Evolutionary conservation across 2,329 filamentous ascomycete species (phyloP).

Genomic region (Emericellopsis cladophorae): DNA sequence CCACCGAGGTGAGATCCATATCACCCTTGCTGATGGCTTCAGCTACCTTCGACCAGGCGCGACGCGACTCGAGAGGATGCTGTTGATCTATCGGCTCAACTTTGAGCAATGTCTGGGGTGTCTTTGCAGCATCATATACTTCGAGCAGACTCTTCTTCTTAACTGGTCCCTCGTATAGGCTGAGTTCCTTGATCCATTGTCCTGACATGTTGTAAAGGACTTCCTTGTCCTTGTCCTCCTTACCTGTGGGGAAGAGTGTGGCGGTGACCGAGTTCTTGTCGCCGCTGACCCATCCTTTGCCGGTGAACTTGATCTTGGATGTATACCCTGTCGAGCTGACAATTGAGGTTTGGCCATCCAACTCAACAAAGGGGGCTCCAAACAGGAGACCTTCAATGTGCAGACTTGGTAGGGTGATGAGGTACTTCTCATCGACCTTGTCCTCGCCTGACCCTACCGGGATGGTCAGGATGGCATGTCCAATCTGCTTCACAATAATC

Average conservation of each 20-base stretch:
- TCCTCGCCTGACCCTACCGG: slow-evolving; percentile 27
- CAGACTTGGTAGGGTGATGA: slow-evolving; percentile 81
- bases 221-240: slow-evolving; percentile 60
- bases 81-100: slow-evolving; percentile 66
- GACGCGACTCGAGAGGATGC: slow-evolving; percentile 75
- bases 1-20: slow-evolving; percentile 64
- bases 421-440: slow-evolving; percentile 52
- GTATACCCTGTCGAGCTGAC: slow-evolving; percentile 77
- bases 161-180: slow-evolving; percentile 54
- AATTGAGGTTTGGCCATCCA: slow-evolving; percentile 77
- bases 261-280: slow-evolving; percentile 90
- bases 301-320: slow-evolving; percentile 82
- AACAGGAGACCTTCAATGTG: slow-evolving; percentile 91
- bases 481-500: slow-evolving; percentile 90
- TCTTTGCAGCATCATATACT: slow-evolving; percentile 44
- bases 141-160: slow-evolving; percentile 43
- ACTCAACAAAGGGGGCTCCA: slow-evolving; percentile 77
- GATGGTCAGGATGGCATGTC: slow-evolving; percentile 73
- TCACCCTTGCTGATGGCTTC: slow-evolving; percentile 69
- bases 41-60: slow-evolving; percentile 80
- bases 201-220: slow-evolving; percentile 72
- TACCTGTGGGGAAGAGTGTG: slow-evolving; percentile 54
- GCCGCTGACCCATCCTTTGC: slow-evolving; percentile 87
- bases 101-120: slow-evolving; percentile 51
- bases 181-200: slow-evolving; percentile 79